Conservation (phyloP, 2,329 filamentous ascomycete species). For the Cercospora nicotianae region DNA sequence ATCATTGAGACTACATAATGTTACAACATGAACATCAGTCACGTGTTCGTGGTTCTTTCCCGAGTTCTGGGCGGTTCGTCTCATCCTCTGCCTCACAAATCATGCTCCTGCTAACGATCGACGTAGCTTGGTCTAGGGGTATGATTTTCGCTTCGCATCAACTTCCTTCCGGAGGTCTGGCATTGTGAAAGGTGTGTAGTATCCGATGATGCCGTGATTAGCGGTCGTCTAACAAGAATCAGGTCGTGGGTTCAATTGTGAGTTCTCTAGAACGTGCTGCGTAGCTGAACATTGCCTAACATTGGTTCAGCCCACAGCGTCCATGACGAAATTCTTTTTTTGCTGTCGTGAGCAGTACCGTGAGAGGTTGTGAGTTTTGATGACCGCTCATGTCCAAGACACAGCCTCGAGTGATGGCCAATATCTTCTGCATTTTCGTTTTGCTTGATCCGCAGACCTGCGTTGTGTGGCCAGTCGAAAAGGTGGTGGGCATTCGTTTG, state of each 20-base stretch:
- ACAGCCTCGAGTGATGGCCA: not conserved
- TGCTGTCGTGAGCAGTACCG: not conserved
- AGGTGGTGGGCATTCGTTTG: not conserved
- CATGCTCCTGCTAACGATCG: not conserved
- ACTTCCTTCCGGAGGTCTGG: not conserved
- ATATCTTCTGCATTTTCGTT: not conserved
- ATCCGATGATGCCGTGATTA: not conserved
- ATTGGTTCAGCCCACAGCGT: too few relatives aligned
- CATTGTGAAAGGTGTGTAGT: conserved; percentile 8
- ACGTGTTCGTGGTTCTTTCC: not conserved
- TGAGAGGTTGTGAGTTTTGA: not conserved
- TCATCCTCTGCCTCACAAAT: not conserved
- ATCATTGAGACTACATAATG: not conserved
- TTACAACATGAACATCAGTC: not conserved
- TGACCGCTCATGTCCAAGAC: not conserved
- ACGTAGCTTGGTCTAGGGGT: conserved; percentile 12
- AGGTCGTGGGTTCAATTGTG: not conserved
- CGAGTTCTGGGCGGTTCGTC: not conserved
- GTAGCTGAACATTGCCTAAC: too few relatives aligned
- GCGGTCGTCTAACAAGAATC: not conserved
- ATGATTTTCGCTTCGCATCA: conserved; percentile 18
- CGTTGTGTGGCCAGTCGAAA: not conserved
- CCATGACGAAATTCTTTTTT: not conserved
- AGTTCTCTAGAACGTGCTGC: not conserved
- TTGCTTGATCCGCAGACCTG: not conserved